Evolutionary conservation across 2,329 filamentous ascomycete species (phyloP), one percentile per base, ranked within the genome.

Genomic region (Neonectria hederae): DNA sequence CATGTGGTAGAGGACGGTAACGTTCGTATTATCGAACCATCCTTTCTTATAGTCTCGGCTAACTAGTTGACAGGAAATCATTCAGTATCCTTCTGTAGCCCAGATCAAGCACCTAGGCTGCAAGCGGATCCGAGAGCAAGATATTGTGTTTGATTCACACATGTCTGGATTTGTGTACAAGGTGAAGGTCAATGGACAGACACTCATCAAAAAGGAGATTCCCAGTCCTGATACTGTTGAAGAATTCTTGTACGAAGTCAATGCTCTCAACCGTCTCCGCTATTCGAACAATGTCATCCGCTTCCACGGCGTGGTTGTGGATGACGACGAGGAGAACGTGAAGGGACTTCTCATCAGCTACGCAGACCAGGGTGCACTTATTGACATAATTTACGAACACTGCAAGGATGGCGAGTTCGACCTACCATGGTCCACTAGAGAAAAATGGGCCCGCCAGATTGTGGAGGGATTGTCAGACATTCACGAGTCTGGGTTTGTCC

Each of bases 151-250:
- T 73, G 92, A 97, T 70, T 92, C 93, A 1, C 96, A 99, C 81
- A 88, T 98, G 77, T 98, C 95, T 22, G 96, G 96, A 1, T 99
- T 98, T 76, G 96, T 98, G 19, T 99, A 98, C 84, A 97, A 97
- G 77, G 93, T 99, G 61, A 86, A 83, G 14, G 87, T 94, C 38
- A 83, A 87, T 62, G 89, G 87, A 10, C 82, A 85, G 62, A 82
- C 88, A 2, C 90, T 94, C 72, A 97, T 99, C 80, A 98, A 98
- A 79, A 99, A 99, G 78, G 96, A 99, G 76, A 98, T 99, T 17
- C 96, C 96, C 0, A 94, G 95, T 1, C 95, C 94, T 2, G 95
- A 98, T 73, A 96, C 93, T 0, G 90, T 98, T 21, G 95, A 98
- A 67, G 96, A 98, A 77, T 99, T 99, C 74, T 83, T 98, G 2